Base-by-base conservation (phyloP, 208 protist genomes). In the Acanthamoeba quina region DNA sequence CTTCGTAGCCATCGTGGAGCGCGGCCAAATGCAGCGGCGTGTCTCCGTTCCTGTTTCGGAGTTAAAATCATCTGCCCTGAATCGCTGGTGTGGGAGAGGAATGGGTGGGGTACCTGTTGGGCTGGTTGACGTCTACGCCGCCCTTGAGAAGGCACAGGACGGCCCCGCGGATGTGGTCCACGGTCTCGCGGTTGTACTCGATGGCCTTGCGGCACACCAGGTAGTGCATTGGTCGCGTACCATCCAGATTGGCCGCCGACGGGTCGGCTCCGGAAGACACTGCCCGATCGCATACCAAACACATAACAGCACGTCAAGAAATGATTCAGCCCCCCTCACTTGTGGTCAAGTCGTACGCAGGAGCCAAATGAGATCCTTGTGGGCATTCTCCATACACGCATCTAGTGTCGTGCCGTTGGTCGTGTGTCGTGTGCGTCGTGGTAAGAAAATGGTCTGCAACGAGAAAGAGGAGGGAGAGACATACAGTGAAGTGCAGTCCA, bases 41-140 rank as follows among this genome's bases (percentile, higher is more conserved):
- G n/a, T 93, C 88, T 64, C 88, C 88, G 34, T 93, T 93, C 41
- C 88, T 93, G 88, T 0, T 24, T 56, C 52, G 52, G 64, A 72
- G 64, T 37, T 72, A 72, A 34, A 34, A n/a, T 34, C 41, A 0
- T 1, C 41, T 29, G 11, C n/a, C 9, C 34, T 74, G n/a, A 19
- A 34, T 29, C 10, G 17, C 7, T 15, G 24, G 17, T 2, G 56
- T 11, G 7, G 31, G 24, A 54, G 3, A 34, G 49, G 37, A 52
- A 19, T 10, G 10, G 2, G 13, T 0, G 52, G 52, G 52, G 49
- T 19, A 90, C 49, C 56, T 26, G 54, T 93, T 72, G n/a, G 88
- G 66, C 34, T 93, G 66, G n/a, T 93, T 93, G n/a, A 93, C 37
- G 19, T 93, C 88, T 0, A 58, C 68, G 21, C 88, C 88, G 21